Evolutionary conservation across 1,139 yeast genomes (phyloP).

Genomic region (Suhomyces kunorum): DNA sequence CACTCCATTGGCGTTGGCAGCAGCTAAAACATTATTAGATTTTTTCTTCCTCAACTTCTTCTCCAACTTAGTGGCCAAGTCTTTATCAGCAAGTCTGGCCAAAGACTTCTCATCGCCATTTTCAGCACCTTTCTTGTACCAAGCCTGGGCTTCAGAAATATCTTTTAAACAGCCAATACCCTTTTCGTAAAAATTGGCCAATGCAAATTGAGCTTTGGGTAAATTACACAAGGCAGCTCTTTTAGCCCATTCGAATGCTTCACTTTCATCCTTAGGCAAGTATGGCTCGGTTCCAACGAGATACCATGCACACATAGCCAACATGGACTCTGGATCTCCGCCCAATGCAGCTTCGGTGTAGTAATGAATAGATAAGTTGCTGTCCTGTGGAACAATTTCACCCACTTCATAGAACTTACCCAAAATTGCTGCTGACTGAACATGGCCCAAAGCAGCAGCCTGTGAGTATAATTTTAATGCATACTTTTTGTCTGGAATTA

Average conservation of each 20-base stretch:
- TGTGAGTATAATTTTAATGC: slow-evolving; percentile 85
- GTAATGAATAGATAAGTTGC: slow-evolving; percentile 85
- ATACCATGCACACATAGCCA: slow-evolving; percentile 96
- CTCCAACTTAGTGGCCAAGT: slow-evolving; percentile 31
- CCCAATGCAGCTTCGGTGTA: slow-evolving; percentile 88
- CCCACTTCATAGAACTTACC: slow-evolving; percentile 89
- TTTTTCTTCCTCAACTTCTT: slow-evolving; percentile 31
- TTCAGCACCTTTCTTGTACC: slow-evolving; percentile 78
- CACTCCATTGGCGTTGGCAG: slow-evolving; percentile 12
- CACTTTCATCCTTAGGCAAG: slow-evolving; percentile 74
- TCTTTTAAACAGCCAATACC: slow-evolving; percentile 83
- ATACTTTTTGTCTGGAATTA: slow-evolving; percentile 79
- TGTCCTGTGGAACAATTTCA: slow-evolving; percentile 74
- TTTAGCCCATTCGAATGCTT: slow-evolving; percentile 93
- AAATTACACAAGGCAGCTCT: slow-evolving; percentile 76
- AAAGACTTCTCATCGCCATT: slow-evolving; percentile 71
- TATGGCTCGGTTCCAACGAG: slow-evolving; percentile 86
- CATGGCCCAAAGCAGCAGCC: slow-evolving; percentile 87
- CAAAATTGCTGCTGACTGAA: slow-evolving; percentile 73
- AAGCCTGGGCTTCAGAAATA: slow-evolving; percentile 57
- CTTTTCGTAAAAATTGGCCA: slow-evolving; percentile 81
- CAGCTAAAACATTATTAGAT: slow-evolving; percentile 12
- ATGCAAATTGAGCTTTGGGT: slow-evolving; percentile 83
- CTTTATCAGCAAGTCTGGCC: slow-evolving; percentile 37
- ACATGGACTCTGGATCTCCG: slow-evolving; percentile 88